These are phyloP conservation scores for Aspergillus clavatus DNA, from an alignment of 2,329 filamentous ascomycete species.

Conservation along the genomic window DNA sequence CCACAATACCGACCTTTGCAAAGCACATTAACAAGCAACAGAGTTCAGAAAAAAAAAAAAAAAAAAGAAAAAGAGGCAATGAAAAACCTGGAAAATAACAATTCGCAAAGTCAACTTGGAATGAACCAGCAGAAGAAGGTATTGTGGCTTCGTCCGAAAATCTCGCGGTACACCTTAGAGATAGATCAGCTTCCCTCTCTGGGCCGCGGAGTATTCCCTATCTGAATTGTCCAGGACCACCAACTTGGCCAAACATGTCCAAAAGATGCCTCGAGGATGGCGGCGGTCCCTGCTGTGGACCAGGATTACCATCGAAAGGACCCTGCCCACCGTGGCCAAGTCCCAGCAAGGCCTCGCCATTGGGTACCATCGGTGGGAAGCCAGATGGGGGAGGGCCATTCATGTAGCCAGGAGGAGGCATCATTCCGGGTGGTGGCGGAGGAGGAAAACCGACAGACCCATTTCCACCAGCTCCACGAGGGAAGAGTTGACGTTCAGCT, in stretches of 20 bases:
- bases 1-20: slow-evolving; percentile 1
- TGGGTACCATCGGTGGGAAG: slow-evolving; percentile 38
- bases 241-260: slow-evolving; percentile 42
- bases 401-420: slow-evolving; percentile 44
- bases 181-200: neutral
- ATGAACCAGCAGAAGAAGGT: slow-evolving; percentile 2
- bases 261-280: slow-evolving; percentile 39
- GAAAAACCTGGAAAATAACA: slow-evolving; percentile 1
- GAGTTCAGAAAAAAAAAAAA: neutral
- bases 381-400: slow-evolving; percentile 37
- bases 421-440: slow-evolving; percentile 42
- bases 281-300: slow-evolving; percentile 35
- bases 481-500: slow-evolving; percentile 35
- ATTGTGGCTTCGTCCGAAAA: neutral
- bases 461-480: slow-evolving; percentile 30
- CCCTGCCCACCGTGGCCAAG: slow-evolving; percentile 31
- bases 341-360: slow-evolving; percentile 36
- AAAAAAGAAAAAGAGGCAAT: neutral
- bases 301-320: slow-evolving; percentile 33
- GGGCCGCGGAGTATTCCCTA: too few relatives aligned
- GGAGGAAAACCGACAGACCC: slow-evolving; percentile 27
- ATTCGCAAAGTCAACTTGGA: neutral
- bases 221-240: slow-evolving; percentile 34
- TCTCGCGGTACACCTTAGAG: neutral
- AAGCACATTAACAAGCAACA: neutral